phyloP scores from a whole-genome alignment of 164 flowering plant species.

The Sedum album region DNA sequence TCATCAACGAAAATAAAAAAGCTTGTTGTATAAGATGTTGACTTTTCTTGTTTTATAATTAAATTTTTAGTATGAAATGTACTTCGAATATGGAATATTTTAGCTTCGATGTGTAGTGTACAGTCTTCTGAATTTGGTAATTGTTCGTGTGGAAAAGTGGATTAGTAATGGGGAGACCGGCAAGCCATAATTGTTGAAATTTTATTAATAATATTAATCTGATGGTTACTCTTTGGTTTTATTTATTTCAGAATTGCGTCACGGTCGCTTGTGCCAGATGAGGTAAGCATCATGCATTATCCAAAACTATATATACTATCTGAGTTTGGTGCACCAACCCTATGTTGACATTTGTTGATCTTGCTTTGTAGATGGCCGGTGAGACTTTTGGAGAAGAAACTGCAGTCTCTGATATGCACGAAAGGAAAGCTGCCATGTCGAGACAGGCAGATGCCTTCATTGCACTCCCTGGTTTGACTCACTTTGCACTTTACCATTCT shows the following conservation, averaged over 20 bases:
- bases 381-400: constrained; percentile 75
- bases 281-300: constrained; percentile 34
- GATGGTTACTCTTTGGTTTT: constrained; percentile 3
- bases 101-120: neutral
- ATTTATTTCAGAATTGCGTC: constrained; percentile 72
- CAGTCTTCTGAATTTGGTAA: neutral
- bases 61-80: neutral
- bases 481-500: neutral
- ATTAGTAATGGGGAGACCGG: neutral
- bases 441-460: constrained; percentile 94
- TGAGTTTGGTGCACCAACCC: neutral
- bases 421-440: constrained; percentile 93
- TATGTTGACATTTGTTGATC: neutral
- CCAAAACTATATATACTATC: neutral
- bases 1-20: neutral
- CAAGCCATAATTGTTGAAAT: constrained; percentile 4
- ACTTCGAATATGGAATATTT: neutral
- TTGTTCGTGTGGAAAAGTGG: neutral
- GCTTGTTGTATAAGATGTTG: neutral
- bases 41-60: neutral
- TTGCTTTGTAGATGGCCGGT: constrained; percentile 59
- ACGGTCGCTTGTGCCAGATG: constrained; percentile 64
- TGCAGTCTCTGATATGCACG: constrained; percentile 89
- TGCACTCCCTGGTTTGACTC: constrained; percentile 71
- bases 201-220: neutral